phyloP scores from a whole-genome alignment of 2,329 filamentous ascomycete species.

The Apiospora aurea region DNA sequence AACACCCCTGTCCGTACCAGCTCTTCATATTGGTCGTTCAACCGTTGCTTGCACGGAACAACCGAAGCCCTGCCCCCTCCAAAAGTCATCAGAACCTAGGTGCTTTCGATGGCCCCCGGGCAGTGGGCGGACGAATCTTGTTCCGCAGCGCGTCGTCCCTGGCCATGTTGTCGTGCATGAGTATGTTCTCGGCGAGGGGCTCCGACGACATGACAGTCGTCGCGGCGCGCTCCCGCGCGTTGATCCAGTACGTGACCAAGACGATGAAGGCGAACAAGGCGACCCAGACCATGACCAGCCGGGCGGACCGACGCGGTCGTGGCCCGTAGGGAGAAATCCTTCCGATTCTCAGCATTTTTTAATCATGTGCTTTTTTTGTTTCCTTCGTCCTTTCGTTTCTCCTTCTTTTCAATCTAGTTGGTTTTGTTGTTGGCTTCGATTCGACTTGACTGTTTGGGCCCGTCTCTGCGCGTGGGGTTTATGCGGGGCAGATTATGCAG shows the following conservation, averaged over 20 bases:
- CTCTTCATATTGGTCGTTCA: too few species aligned
- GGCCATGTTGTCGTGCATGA: background rate
- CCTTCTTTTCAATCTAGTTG: background rate
- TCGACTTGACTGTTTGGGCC: too few species aligned
- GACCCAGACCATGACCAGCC: slow-evolving; percentile 39
- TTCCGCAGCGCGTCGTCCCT: background rate
- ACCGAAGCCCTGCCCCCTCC: too few species aligned
- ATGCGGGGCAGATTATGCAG: too few species aligned
- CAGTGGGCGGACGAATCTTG: slow-evolving; percentile 11
- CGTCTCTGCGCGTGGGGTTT: too few species aligned
- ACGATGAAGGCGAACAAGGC: slow-evolving; percentile 36
- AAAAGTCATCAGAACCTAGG: too few species aligned
- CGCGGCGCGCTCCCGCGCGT: slow-evolving; percentile 30
- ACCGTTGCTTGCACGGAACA: too few species aligned
- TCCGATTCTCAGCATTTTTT: background rate
- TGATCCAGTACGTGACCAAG: slow-evolving; percentile 38
- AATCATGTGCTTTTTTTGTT: too few species aligned
- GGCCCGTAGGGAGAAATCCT: slow-evolving; percentile 40
- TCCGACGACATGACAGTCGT: background rate
- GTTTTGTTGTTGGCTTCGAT: background rate
- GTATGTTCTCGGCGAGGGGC: background rate
- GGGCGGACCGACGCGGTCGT: slow-evolving; percentile 37
- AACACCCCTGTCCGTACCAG: too few species aligned
- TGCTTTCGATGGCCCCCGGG: too few species aligned
- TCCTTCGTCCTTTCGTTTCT: background rate